These are phyloP conservation scores for Ascochyta koolunga DNA, from an alignment of 2,329 filamentous ascomycete species.

Conservation along the genomic window DNA sequence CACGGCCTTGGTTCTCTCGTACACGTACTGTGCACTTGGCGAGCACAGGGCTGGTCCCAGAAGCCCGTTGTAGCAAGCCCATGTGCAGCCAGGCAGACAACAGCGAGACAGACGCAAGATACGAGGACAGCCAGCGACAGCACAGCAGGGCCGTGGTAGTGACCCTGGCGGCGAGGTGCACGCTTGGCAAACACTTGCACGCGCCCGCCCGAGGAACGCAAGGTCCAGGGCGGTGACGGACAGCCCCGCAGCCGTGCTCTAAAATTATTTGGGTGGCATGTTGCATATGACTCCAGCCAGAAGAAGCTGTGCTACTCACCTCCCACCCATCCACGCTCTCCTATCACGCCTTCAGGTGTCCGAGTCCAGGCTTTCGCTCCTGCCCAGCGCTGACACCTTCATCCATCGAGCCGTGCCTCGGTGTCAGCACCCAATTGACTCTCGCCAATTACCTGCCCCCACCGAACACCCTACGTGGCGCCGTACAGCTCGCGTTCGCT, in stretches of 20 bases:
- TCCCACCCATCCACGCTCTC: background rate
- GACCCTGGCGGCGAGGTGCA: slow-evolving; percentile 4
- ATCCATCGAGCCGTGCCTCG: slow-evolving; percentile 8
- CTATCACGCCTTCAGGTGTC: background rate
- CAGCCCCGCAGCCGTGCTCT: background rate
- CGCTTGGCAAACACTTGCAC: background rate
- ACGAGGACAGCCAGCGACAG: slow-evolving; percentile 2
- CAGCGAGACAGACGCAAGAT: background rate
- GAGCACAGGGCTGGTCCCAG: background rate
- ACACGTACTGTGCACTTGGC: background rate
- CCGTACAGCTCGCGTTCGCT: slow-evolving; percentile 8
- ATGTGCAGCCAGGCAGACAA: background rate
- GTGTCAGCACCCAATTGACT: slow-evolving; percentile 9
- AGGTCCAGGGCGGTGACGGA: slow-evolving; percentile 3
- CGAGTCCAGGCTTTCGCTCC: background rate
- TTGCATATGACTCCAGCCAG: slow-evolving; percentile 15
- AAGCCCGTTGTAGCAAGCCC: background rate
- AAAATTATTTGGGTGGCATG: slow-evolving; percentile 11
- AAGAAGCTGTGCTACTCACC: background rate
- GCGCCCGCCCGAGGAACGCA: slow-evolving; percentile 10
- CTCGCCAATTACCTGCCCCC: slow-evolving; percentile 15
- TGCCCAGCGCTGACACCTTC: background rate
- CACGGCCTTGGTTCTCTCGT: background rate
- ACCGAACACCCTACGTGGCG: slow-evolving; percentile 17
- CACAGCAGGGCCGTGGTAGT: no score